Conservation (phyloP, 202 grass and related monocot species). For the Setaria italica region DNA sequence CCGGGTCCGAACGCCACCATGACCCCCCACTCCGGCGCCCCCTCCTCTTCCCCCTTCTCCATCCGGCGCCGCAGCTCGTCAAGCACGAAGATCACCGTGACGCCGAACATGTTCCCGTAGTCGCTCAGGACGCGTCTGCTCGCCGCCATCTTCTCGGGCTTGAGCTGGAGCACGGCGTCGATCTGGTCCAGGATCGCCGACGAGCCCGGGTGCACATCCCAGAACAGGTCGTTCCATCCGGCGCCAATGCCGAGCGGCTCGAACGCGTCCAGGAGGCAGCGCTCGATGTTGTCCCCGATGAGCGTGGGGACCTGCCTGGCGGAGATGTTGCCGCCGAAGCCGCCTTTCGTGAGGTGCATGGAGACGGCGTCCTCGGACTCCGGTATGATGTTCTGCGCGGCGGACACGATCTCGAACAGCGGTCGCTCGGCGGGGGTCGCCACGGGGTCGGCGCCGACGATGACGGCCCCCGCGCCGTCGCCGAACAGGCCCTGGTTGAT, state of each 20-base stretch:
- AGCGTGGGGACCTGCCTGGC: conserved; percentile 13
- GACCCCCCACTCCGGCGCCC: conserved; percentile 11
- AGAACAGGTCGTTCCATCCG: conserved; percentile 49
- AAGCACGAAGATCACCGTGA: conserved; percentile 38
- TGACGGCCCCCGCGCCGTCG: conserved; percentile 26
- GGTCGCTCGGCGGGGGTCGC: not conserved
- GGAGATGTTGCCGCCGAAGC: conserved; percentile 22
- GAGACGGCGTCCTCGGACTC: conserved; percentile 11
- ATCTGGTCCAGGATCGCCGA: conserved; percentile 22
- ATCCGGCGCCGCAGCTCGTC: conserved; percentile 8
- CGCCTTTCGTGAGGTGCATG: conserved; percentile 18
- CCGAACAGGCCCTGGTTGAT: conserved; percentile 32
- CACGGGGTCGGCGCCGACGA: conserved; percentile 18
- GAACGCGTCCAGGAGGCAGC: conserved; percentile 20
- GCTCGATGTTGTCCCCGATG: conserved; percentile 28
- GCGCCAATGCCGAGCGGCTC: not conserved
- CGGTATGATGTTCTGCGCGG: conserved; percentile 32
- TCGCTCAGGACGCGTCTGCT: conserved; percentile 24
- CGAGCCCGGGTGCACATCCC: conserved; percentile 32
- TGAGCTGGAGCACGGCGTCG: conserved; percentile 12
- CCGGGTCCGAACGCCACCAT: conserved; percentile 40
- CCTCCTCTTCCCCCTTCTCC: not conserved
- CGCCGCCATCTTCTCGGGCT: conserved; percentile 1
- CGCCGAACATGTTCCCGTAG: conserved; percentile 41
- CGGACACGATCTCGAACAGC: conserved; percentile 16